Conservation (phyloP, 1,284 basidiomycete genomes). For the Cutaneotrichosporon curvatum region DNA sequence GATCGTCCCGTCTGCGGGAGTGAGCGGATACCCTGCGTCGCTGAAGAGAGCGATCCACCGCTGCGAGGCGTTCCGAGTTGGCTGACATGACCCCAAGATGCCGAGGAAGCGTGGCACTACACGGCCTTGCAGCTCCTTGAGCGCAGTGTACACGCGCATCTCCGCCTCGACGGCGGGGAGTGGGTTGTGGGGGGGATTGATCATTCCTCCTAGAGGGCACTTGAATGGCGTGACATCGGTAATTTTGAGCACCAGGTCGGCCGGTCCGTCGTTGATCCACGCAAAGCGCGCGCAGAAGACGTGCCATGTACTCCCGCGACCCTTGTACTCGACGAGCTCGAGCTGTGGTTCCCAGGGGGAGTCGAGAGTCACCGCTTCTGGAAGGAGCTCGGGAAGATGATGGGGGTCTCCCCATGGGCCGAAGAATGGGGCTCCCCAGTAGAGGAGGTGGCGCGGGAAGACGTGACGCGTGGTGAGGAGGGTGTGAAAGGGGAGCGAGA, state of each 20-base stretch:
- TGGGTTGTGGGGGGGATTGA: slow-evolving; percentile 2
- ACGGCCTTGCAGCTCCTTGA: slow-evolving; percentile 5
- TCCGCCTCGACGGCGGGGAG: not conserved
- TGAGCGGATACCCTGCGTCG: slow-evolving; percentile 5
- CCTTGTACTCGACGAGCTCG: slow-evolving; percentile 1
- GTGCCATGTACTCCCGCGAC: slow-evolving; percentile 1
- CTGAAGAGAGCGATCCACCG: slow-evolving; percentile 9
- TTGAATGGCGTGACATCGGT: not conserved
- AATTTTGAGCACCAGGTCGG: slow-evolving; percentile 11
- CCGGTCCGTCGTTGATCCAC: not conserved
- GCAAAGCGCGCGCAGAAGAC: slow-evolving; percentile 6
- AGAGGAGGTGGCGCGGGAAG: not conserved
- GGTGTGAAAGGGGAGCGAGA: not conserved
- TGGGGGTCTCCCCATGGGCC: not conserved
- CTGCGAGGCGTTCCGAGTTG: not conserved
- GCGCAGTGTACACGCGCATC: not conserved
- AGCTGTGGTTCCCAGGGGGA: slow-evolving; percentile 6
- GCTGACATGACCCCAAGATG: slow-evolving; percentile 8
- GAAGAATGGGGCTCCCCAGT: slow-evolving; percentile 3
- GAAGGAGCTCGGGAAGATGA: not conserved
- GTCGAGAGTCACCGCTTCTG: not conserved
- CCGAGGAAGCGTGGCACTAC: slow-evolving; percentile 8
- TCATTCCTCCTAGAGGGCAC: not conserved
- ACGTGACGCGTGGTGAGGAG: not conserved
- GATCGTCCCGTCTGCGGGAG: too few species aligned